Evolutionary conservation across 2,329 filamentous ascomycete species (phyloP), one percentile per base, ranked within the genome.

Genomic region (Botrytis deweyae): DNA sequence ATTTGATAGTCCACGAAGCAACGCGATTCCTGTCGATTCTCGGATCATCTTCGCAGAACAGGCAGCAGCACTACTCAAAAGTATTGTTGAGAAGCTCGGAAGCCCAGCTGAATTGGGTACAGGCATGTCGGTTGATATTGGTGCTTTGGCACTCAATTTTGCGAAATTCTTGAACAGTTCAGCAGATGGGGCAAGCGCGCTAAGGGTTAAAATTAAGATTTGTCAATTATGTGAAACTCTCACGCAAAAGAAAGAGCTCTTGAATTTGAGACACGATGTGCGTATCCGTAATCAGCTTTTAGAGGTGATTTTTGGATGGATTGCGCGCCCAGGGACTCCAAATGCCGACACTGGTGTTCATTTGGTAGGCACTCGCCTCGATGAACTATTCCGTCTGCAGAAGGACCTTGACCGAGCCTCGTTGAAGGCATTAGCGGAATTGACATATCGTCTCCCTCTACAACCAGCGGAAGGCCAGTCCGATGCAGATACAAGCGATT

Each of bases 271-370:
- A 69, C 90, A 92, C 77, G 90, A 92, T 79, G 88, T 92, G 58
- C 87, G 89, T 42, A 90, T 91, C 77, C 84, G 90, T 71, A 92
- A 92, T 76, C 90, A 92, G 78, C 83, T 92, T 22, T 83, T 92
- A 18, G 90, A 92, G 79, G 89, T 89, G 74, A 88, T 92, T 52
- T 91, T 91, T 75, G 86, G 88, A 74, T 92, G 90, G 90, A 91
- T 92, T 77, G 87, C 89, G 40, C 85, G 89, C 18, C 88, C 89
- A 29, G 86, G 86, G 22, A 87, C 88, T 29, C 85, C 87, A 0
- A 87, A 88, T 58, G 58, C 67, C 42, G 81, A 83, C 12, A 72
- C 63, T 14, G 78, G 82, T n/a, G 80, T 81, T 3, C 78, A 82
- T n/a, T 78, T 80, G 33, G 79, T 77, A n/a, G 80, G 81, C 38